Percentiles rank a stretch among this genome's conserved stretches.
phyloP scores from a whole-genome alignment of 148 eudicot genomes.

The Rhododendron williamsianum region DNA sequence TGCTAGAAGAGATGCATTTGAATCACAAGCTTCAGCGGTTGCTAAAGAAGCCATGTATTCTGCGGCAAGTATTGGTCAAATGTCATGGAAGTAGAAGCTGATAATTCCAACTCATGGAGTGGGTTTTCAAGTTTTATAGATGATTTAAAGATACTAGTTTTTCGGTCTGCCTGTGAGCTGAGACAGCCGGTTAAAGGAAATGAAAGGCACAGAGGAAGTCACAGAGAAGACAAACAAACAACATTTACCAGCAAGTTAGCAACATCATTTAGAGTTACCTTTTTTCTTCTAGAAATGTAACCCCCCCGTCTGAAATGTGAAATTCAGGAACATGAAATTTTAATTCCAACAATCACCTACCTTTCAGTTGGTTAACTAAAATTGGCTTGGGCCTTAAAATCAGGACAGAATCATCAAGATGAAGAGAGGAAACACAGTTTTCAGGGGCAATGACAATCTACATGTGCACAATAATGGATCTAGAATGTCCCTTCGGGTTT shows the following conservation, averaged over 20 bases:
- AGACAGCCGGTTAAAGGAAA: conserved; percentile 3
- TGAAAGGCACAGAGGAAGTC: background rate
- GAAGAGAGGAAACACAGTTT: background rate
- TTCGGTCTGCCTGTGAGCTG: background rate
- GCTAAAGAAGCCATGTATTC: conserved; percentile 25
- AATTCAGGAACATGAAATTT: background rate
- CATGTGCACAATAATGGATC: background rate
- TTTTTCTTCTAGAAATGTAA: background rate
- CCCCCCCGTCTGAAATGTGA: background rate
- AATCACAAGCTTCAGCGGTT: conserved; percentile 39
- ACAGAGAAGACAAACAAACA: background rate
- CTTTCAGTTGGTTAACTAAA: background rate
- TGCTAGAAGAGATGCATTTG: conserved; percentile 23
- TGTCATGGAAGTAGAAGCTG: background rate
- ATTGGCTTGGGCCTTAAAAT: background rate
- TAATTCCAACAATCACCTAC: background rate
- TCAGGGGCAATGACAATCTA: background rate
- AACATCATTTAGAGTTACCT: background rate
- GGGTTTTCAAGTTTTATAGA: background rate
- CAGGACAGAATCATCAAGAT: background rate
- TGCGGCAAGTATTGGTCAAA: background rate
- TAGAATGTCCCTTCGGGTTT: background rate
- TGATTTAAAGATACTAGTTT: background rate
- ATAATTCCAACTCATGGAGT: background rate
- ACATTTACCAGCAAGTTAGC: background rate